phyloP scores from a whole-genome alignment of 2,329 filamentous ascomycete genomes.

The Colletotrichum falcatum region DNA sequence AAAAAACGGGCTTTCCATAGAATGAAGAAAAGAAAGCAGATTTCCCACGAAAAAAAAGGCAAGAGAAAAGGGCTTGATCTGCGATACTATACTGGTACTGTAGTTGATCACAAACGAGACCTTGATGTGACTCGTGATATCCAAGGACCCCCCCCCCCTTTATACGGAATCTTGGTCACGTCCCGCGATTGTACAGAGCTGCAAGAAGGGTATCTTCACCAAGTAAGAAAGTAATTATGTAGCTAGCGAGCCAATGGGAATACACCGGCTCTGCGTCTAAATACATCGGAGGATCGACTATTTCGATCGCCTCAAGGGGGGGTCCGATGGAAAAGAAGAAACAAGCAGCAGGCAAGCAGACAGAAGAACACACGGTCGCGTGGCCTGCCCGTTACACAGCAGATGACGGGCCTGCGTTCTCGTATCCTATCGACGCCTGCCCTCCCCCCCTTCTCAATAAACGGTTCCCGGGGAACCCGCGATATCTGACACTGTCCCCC shows the following conservation, averaged over 20 bases:
- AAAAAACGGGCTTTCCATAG: constrained; percentile 24
- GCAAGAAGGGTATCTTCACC: constrained; percentile 12
- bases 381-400: constrained; percentile 35
- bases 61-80: too few relatives aligned
- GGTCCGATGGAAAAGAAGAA: constrained; percentile 11
- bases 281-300: constrained; percentile 30
- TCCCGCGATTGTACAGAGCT: background rate
- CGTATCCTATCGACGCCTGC: constrained; percentile 17
- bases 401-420: constrained; percentile 24
- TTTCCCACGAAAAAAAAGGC: background rate
- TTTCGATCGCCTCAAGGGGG: constrained; percentile 1
- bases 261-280: constrained; percentile 6
- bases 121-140: background rate
- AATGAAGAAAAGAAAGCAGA: constrained; percentile 30
- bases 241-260: constrained; percentile 26
- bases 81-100: background rate
- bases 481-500: constrained; percentile 23
- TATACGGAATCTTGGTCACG: background rate
- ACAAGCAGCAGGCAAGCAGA: constrained; percentile 7
- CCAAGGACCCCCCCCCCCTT: too few relatives aligned
- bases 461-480: constrained; percentile 24
- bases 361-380: background rate
- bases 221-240: background rate
- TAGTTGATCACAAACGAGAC: background rate
- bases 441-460: background rate